A percentile compares a stretch with the other conserved stretches of the same genome.
phyloP scores from a whole-genome alignment of 108 stramenopile genomes.

The Discostella pseudostelligera region DNA sequence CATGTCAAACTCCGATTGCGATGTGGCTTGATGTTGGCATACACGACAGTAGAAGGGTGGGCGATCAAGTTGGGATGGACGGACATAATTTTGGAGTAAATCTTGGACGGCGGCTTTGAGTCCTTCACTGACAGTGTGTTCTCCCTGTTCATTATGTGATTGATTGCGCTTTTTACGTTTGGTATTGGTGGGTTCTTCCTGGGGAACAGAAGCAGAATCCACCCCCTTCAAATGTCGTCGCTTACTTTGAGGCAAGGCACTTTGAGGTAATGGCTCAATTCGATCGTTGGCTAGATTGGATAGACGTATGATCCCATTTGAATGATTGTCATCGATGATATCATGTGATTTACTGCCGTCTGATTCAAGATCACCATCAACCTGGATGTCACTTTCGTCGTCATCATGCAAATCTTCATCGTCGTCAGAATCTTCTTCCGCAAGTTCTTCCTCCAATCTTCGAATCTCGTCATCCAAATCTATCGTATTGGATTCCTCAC shows the following conservation, averaged over 20 bases:
- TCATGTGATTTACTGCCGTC: constrained; percentile 8
- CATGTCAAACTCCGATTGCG: constrained; percentile 58
- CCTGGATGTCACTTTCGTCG: constrained; percentile 35
- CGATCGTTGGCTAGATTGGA: constrained; percentile 62
- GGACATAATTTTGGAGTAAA: constrained; percentile 68
- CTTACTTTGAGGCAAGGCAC: constrained; percentile 46
- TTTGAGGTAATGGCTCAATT: constrained; percentile 59
- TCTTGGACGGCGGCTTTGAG: constrained; percentile 76
- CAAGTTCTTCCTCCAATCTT: constrained; percentile 73
- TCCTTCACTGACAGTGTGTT: constrained; percentile 43
- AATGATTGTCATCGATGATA: not conserved
- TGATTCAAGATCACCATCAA: constrained; percentile 11
- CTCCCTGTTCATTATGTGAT: constrained; percentile 19
- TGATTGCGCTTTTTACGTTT: constrained; percentile 34
- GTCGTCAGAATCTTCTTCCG: constrained; percentile 23
- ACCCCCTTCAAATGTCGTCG: constrained; percentile 22
- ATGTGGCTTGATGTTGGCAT: constrained; percentile 69
- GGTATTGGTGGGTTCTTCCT: constrained; percentile 14
- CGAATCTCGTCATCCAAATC: constrained; percentile 83
- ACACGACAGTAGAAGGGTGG: constrained; percentile 90
- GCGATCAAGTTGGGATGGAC: constrained; percentile 69
- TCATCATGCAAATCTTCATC: constrained; percentile 31
- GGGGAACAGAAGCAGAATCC: constrained; percentile 4
- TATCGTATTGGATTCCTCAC: constrained; percentile 8
- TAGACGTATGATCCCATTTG: constrained; percentile 52